A percentile compares a stretch with the other conserved stretches of the same genome.
phyloP scores from a whole-genome alignment of 139 green algal genomes.

The Nannochloris sp. region DNA sequence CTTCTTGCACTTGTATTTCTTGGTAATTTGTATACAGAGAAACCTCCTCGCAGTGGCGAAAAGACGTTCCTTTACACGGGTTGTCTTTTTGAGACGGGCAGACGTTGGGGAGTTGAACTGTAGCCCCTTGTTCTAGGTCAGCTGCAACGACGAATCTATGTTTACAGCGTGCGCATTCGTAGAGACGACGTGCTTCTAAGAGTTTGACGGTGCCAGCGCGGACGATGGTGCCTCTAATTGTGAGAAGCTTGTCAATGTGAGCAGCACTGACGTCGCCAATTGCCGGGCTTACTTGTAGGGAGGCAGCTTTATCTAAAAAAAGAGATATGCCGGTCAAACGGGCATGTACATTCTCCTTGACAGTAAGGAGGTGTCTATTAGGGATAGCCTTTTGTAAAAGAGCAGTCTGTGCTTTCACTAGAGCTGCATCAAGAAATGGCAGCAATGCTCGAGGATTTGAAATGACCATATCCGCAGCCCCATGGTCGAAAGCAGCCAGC shows the following conservation, averaged over 20 bases:
- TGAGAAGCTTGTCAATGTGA: constrained; percentile 58
- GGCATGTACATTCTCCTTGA: constrained; percentile 43
- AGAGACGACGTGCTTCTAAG: constrained; percentile 58
- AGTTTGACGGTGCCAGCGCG: constrained; percentile 61
- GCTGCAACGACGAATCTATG: constrained; percentile 18
- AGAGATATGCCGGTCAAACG: constrained; percentile 40
- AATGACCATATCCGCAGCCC: constrained; percentile 21
- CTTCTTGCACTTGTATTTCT: constrained; percentile 71
- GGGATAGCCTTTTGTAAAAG: neutral
- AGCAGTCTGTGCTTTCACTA: neutral
- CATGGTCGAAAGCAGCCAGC: constrained; percentile 18
- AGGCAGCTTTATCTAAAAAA: constrained; percentile 16
- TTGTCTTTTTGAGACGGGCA: constrained; percentile 31
- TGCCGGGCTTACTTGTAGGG: constrained; percentile 14
- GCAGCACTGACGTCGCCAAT: constrained; percentile 36
- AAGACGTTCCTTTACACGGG: constrained; percentile 51
- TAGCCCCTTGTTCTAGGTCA: constrained; percentile 28
- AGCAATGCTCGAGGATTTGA: neutral
- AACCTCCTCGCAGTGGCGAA: constrained; percentile 33
- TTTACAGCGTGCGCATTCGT: constrained; percentile 57
- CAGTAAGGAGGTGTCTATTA: neutral
- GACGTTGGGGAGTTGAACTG: constrained; percentile 18
- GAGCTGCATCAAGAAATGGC: neutral
- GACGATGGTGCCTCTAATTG: constrained; percentile 64
- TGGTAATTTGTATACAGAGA: constrained; percentile 43